These are phyloP conservation scores for Cyclocybe aegerita DNA, from an alignment of 768 basidiomycete genomes.

Conservation along the genomic window DNA sequence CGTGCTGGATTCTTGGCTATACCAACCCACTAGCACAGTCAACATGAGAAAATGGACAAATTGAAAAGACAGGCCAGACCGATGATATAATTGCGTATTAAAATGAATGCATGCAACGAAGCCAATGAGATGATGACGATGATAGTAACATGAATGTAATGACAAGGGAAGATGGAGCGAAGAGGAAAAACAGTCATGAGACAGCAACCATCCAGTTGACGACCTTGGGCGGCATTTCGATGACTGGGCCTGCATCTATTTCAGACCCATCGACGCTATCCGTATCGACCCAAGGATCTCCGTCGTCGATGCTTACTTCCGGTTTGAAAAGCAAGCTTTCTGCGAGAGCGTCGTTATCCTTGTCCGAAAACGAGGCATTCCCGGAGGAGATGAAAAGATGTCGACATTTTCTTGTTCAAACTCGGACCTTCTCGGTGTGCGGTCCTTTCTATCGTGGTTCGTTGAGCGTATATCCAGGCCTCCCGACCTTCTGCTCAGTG, in stretches of 20 bases:
- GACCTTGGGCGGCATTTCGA: neutral
- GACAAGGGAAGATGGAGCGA: too few relatives aligned
- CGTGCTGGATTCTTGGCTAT: too few relatives aligned
- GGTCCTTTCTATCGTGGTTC: neutral
- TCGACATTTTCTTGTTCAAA: slow-evolving; percentile 11
- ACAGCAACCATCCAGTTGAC: neutral
- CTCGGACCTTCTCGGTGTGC: slow-evolving; percentile 11
- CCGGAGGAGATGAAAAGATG: slow-evolving; percentile 4
- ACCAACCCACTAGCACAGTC: too few relatives aligned
- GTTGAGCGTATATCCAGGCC: too few relatives aligned
- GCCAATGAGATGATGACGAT: too few relatives aligned
- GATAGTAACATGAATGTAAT: too few relatives aligned
- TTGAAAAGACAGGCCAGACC: too few relatives aligned
- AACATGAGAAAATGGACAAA: too few relatives aligned
- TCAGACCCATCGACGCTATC: slow-evolving; percentile 21
- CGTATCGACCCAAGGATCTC: slow-evolving; percentile 23
- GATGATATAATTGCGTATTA: too few relatives aligned
- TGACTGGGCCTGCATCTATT: slow-evolving; percentile 1
- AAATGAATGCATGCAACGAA: too few relatives aligned
- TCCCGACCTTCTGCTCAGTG: too few relatives aligned
- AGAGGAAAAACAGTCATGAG: neutral
- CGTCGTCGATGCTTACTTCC: slow-evolving; percentile 13
- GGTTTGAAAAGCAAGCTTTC: slow-evolving; percentile 8
- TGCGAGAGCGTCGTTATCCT: neutral
- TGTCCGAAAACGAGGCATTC: neutral